Evolutionary conservation across 768 basidiomycete genomes (phyloP), one percentile per base, ranked within the genome.

Genomic region (Hirschioporus abietinus): DNA sequence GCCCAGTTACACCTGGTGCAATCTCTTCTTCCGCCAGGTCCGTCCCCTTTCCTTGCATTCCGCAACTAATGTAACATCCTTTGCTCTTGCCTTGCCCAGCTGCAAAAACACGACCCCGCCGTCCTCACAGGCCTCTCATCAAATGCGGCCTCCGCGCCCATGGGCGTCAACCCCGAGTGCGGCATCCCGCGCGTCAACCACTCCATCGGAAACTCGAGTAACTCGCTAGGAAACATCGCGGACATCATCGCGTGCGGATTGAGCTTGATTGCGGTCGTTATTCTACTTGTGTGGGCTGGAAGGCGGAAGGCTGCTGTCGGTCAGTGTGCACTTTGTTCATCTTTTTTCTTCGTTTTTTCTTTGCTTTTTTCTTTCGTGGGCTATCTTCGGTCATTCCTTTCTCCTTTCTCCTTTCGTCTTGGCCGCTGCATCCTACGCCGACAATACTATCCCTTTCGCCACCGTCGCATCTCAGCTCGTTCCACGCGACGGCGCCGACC

Each of bases 1-100:
- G 9, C 92, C 93, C 1, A 91, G 90, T 60, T 91, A 96, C 73
- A 86, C 95, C 0, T 92, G 93, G 87, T 98, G 96, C 79, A 97
- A 97, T 75, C 88, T 97, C 71, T 96, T 96, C 80, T 95, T 95
- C 79, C 85, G 86, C 67, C 94, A 96, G 82, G 88, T 94, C 24
- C 70, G 79, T 72, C 64, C 71, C 69, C 58, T 34, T 58, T 15
- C 58, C 35, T 20, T 27, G 23, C 26, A 52, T 7, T 18, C 65
- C 8, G 34, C 63, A 66, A 12, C 70, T 74, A 64, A 71, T 70
- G 68, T 42, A 67, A 0, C 9, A 66, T 4, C 70, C 70, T 30
- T 66, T 69, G 66, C 64, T 72, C 3, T 71, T 71, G 60, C 65
- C 71, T 71, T n/a, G n/a, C 69, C 60, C 70, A 78, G 72, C 75